Evolutionary conservation across 225 moss, liverwort and hornwort genomes (phyloP).

Genomic region (Physcomitrium patens): DNA sequence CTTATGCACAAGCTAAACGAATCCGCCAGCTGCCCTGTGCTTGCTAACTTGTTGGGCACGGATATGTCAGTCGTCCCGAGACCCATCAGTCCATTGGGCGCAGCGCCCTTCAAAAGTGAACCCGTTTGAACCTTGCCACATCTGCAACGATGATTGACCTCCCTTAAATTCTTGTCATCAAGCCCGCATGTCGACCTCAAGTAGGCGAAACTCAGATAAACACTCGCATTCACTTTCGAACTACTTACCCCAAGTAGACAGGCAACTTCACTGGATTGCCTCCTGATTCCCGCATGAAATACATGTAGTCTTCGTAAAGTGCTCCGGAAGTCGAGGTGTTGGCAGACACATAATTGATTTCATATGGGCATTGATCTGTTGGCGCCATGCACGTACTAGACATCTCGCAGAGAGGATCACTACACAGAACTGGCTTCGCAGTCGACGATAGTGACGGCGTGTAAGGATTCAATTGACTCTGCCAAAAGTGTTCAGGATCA

Average conservation of each 20-base stretch:
- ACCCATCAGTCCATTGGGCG: slow-evolving; percentile 84
- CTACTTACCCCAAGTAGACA: slow-evolving; percentile 70
- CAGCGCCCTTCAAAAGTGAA: slow-evolving; percentile 65
- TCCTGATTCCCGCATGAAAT: slow-evolving; percentile 59
- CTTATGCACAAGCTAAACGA: slow-evolving; percentile 87
- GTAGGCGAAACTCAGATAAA: background rate
- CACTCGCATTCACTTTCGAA: no score
- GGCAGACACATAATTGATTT: slow-evolving; percentile 60
- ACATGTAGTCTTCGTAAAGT: slow-evolving; percentile 68
- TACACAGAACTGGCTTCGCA: slow-evolving; percentile 45
- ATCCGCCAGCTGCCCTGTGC: slow-evolving; percentile 62
- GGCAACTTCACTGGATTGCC: slow-evolving; percentile 39
- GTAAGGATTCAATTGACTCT: slow-evolving; percentile 49
- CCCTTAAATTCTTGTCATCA: background rate
- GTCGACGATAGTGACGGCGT: slow-evolving; percentile 46
- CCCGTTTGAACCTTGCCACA: slow-evolving; percentile 89
- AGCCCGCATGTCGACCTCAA: background rate
- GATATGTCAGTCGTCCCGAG: slow-evolving; percentile 62
- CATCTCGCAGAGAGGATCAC: slow-evolving; percentile 37
- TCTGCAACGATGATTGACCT: slow-evolving; percentile 33
- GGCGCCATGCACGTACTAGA: slow-evolving; percentile 26
- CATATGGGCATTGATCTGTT: slow-evolving; percentile 63
- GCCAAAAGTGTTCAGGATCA: slow-evolving; percentile 14
- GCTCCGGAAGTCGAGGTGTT: slow-evolving; percentile 79
- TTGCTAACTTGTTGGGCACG: slow-evolving; percentile 74